Evolutionary conservation across 805 yeast species (phyloP).

Genomic region (Metschnikowia arizonensis): DNA sequence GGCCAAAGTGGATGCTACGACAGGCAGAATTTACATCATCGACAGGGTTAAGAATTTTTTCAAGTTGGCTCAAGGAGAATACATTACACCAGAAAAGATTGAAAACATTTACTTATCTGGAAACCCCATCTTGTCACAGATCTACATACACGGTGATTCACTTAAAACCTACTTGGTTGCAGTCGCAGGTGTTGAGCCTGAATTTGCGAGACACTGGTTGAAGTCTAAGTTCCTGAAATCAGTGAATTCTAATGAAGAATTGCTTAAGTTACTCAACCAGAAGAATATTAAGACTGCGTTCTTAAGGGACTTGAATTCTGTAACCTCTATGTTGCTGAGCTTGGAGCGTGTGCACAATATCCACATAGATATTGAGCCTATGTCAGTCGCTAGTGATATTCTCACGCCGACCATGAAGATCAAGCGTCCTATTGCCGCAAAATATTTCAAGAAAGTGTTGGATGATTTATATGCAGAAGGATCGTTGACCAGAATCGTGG

Average conservation of each 20-base stretch:
- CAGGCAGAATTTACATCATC: slow-evolving; percentile 27
- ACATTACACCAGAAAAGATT: slow-evolving; percentile 19
- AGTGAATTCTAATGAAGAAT: slow-evolving; percentile 15
- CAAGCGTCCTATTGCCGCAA: slow-evolving; percentile 36
- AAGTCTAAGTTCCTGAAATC: slow-evolving; percentile 6
- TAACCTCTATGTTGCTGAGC: slow-evolving; percentile 44
- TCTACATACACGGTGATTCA: slow-evolving; percentile 64
- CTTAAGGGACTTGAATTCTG: slow-evolving; percentile 36
- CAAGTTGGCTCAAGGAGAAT: slow-evolving; percentile 21
- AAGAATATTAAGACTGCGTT: slow-evolving; percentile 29
- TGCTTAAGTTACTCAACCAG: slow-evolving; percentile 27
- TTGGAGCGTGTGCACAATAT: slow-evolving; percentile 62
- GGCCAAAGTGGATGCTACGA: slow-evolving; percentile 44
- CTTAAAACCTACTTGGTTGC: slow-evolving; percentile 54
- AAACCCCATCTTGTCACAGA: slow-evolving; percentile 48
- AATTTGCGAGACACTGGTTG: slow-evolving; percentile 13
- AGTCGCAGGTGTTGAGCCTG: slow-evolving; percentile 57
- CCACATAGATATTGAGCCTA: slow-evolving; percentile 51
- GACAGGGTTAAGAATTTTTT: slow-evolving; percentile 20
- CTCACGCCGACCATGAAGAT: slow-evolving; percentile 64
- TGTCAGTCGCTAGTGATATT: slow-evolving; percentile 56
- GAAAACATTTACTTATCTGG: slow-evolving; percentile 30
- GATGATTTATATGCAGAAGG: slow-evolving; percentile 23
- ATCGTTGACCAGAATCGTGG: slow-evolving; percentile 25
- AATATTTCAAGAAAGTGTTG: slow-evolving; percentile 19